Evolutionary conservation across 192 early-diverging fungal genomes (phyloP), one percentile per base, ranked within the genome.

Genomic region (Coemansia sp.): DNA sequence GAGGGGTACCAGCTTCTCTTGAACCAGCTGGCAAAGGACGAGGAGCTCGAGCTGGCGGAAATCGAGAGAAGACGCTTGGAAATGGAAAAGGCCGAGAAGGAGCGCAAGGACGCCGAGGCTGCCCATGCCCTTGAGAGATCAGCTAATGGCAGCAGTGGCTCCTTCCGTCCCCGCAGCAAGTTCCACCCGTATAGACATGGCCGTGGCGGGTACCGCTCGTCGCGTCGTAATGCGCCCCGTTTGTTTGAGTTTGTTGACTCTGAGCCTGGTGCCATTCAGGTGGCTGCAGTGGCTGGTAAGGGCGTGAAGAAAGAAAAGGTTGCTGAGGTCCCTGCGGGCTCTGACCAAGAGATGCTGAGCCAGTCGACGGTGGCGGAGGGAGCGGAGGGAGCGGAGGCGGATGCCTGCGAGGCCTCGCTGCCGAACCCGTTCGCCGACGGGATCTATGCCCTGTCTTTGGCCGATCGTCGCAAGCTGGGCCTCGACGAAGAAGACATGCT

Each of bases 181-280:
- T 41, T 28, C 59, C 35, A 41, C 16, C 59, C 35, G 21, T 55
- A 55, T 31, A 31, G 26, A 26, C 52, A 55, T 33, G 52, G 52
- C 12, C 52, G 52, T 6, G 52, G 52, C 16, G 26, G 52, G 0
- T 55, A 55, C 12, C 52, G 52, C 52, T 55, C 52, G 13, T 12
- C 14, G 26, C 52, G 52, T 8, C 52, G 52, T 7, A 55, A 26
- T 31, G 39, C 41, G 16, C 63, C 74, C 10, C 62, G 77, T 21
- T 53, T 80, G 69, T 80, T 80, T 68, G 77, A 65, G 58, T 80
- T 80, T 80, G 63, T 72, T 12, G 72, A 70, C 20, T 38, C 43
- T 7, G 62, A 50, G 37, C 42, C 34, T 9, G 63, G 31, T 14
- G 55, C 23, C n/a, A 11, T 14, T n/a, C 36, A 57, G 2, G 14